Evolutionary conservation across 441 rosid genomes (phyloP), one percentile per base, ranked within the genome.

Genomic region (Codiaeum variegatum): DNA sequence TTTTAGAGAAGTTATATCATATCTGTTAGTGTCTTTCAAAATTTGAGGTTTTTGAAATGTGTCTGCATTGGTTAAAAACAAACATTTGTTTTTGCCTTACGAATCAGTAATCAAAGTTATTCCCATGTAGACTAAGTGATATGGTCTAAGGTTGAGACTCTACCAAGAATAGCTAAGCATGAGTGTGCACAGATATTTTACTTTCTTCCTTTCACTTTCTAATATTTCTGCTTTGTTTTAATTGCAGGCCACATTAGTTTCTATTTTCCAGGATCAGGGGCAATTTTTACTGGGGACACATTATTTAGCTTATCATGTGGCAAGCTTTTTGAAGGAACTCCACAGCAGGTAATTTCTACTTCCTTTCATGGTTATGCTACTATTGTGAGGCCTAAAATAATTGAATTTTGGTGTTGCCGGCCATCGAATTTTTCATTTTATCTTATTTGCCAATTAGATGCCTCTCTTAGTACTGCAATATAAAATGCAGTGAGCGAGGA

Each of bases 281-380:
- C 88, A 29, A 85, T 95, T 75, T 95, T 95, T 79, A 89, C 98
- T 6, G 99, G 99, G 78, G 97, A 95, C 82, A 85, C 97, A 56
- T 83, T 95, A 80, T 90, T 93, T 81, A 95, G 99, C 91, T 88
- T 95, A 85, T 91, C 98, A 4, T 95, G 99, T 79, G 99, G 97
- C 79, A 93, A 87, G 82, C 96, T 90, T 77, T 88, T 92, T 61
- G 99, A 93, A 83, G 99, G 99, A 76, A 89, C 89, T 42, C 94
- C 97, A n/a, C 88, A 86, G 73, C 87, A 95, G 98, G 99, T 95
- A 84, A 66, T 64, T 31, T 21, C n/a, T 13, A 19, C 15, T 1
- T 36, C 24, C 32, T 62, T 69, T 58, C 56, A 62, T 67, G 38
- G 11, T 29, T 23, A n/a, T 71, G 62, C 54, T 36, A 32, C 47